A percentile compares a stretch with the other conserved stretches of the same genome.
Conservation (phyloP, 1,284 basidiomycete genomes). For the Trichosporon sp. region DNA sequence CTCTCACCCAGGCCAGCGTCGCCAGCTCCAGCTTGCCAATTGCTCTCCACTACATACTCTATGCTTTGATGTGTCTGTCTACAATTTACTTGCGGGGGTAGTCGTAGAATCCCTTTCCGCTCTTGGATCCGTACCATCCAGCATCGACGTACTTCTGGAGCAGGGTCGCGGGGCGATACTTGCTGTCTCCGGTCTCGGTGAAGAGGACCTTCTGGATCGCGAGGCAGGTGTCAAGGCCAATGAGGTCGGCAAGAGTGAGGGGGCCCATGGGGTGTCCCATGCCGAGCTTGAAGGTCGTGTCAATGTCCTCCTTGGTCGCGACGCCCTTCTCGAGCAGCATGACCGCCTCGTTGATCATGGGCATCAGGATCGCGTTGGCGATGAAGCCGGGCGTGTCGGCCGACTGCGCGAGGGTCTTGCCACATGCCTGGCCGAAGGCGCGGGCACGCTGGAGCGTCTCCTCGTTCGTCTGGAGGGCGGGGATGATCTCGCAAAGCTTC, state of each 20-base stretch:
- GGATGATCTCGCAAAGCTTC: constrained; percentile 90
- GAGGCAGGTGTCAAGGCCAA: constrained; percentile 88
- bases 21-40: too few relatives aligned
- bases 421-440: constrained; percentile 82
- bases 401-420: constrained; percentile 87
- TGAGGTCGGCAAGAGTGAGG: constrained; percentile 81
- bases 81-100: constrained; percentile 38
- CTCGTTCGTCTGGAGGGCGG: constrained; percentile 83
- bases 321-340: constrained; percentile 89
- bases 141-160: constrained; percentile 96
- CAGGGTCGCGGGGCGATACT: constrained; percentile 90
- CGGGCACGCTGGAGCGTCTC: constrained; percentile 76
- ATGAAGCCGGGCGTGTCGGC: constrained; percentile 83
- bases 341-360: constrained; percentile 71
- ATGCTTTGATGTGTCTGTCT: neutral
- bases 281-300: constrained; percentile 86
- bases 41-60: neutral
- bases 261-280: constrained; percentile 98
- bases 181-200: constrained; percentile 87
- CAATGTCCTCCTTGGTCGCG: constrained; percentile 91
- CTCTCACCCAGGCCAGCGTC: too few relatives aligned
- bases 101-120: constrained; percentile 79
- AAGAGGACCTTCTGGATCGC: constrained; percentile 87
- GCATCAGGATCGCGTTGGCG: constrained; percentile 57
- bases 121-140: constrained; percentile 84